phyloP scores from a whole-genome alignment of 1,139 yeast genomes.

The Scheffersomyces parashehatae region DNA sequence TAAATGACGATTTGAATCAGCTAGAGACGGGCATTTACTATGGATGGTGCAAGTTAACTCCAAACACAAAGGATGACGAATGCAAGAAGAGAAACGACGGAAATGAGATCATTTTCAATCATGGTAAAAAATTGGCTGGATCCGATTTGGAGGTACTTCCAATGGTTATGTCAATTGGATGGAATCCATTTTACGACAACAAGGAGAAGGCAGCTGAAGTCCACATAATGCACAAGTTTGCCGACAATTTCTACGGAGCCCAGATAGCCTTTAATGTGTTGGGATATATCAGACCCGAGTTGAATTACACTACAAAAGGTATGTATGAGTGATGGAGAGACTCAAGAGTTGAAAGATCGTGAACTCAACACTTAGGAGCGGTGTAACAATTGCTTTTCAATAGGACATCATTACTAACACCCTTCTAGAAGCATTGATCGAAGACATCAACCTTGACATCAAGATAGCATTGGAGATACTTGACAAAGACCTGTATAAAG shows the following conservation, averaged over 20 bases:
- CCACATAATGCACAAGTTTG: slow-evolving; percentile 78
- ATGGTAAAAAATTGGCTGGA: slow-evolving; percentile 52
- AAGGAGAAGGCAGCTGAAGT: slow-evolving; percentile 80
- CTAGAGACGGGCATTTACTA: slow-evolving; percentile 86
- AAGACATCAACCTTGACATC: slow-evolving; percentile 82
- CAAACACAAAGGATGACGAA: slow-evolving; percentile 7
- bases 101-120: slow-evolving; percentile 51
- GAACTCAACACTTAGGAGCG: background rate
- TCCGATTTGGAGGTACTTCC: slow-evolving; percentile 58
- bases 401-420: slow-evolving; percentile 14
- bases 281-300: slow-evolving; percentile 91
- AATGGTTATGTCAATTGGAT: slow-evolving; percentile 94
- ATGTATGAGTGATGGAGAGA: slow-evolving; percentile 10
- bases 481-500: slow-evolving; percentile 18
- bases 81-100: slow-evolving; percentile 42
- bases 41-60: slow-evolving; percentile 66
- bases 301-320: slow-evolving; percentile 74
- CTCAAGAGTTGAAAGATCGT: background rate
- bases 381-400: too few relatives aligned
- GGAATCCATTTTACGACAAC: slow-evolving; percentile 91
- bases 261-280: slow-evolving; percentile 63
- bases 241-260: slow-evolving; percentile 79
- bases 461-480: slow-evolving; percentile 59
- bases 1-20: slow-evolving; percentile 46
- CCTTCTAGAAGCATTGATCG: slow-evolving; percentile 68